Conservation (phyloP, 495 filamentous ascomycete genomes). For the Apiosordaria backusii region DNA sequence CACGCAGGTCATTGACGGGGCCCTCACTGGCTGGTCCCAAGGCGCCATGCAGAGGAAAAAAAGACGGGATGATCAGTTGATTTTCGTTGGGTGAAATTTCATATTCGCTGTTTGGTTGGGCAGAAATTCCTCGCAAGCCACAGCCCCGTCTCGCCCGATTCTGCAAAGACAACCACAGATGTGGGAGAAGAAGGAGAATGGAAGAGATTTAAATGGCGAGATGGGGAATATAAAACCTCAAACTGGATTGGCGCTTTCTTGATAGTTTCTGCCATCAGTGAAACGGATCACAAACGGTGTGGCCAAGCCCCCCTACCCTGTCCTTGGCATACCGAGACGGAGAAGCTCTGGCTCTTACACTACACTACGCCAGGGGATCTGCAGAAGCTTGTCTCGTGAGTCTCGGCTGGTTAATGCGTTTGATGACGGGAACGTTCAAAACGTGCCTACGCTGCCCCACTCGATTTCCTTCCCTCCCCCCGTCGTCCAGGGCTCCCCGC, state of each 20-base stretch:
- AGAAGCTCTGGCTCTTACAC: too few species aligned
- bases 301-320: not conserved
- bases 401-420: conserved; percentile 11
- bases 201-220: not conserved
- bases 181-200: too few species aligned
- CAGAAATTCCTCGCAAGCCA: not conserved
- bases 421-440: not conserved
- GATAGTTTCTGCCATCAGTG: too few species aligned
- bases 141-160: too few species aligned
- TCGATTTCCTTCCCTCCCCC: not conserved
- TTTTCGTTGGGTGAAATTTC: not conserved
- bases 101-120: not conserved
- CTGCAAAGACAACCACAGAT: too few species aligned
- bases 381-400: conserved; percentile 20
- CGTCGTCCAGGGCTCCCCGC: not conserved
- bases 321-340: not conserved
- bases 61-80: not conserved
- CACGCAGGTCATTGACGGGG: conserved; percentile 18
- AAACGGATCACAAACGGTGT: not conserved
- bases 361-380: conserved; percentile 9
- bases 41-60: too few species aligned
- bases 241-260: not conserved
- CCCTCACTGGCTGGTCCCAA: not conserved
- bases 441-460: not conserved
- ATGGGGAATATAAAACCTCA: not conserved